A percentile compares a stretch with the other conserved stretches of the same genome.
Evolutionary conservation across 805 yeast species (phyloP).

Genomic region (Soucietia sequanensis): DNA sequence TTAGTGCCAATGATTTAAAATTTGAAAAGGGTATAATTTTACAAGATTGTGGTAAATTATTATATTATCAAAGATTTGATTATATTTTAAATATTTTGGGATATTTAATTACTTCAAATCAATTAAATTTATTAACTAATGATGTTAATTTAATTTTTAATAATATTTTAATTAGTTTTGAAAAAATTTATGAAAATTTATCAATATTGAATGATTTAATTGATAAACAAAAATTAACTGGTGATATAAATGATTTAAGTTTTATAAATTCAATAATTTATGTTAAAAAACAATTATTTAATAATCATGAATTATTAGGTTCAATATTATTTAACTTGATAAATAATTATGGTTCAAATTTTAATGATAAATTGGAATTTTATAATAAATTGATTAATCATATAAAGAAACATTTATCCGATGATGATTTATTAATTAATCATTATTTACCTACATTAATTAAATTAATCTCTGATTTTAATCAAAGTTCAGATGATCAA

Average conservation of each 20-base stretch:
- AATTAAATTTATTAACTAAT: conserved; percentile 21
- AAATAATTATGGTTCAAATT: conserved; percentile 31
- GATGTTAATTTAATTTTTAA: conserved; percentile 27
- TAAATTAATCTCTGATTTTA: conserved; percentile 39
- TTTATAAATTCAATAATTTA: conserved; percentile 44
- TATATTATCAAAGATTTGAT: conserved; percentile 67
- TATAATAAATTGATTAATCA: conserved; percentile 44
- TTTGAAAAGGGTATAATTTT: conserved; percentile 47
- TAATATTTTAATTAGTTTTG: conserved; percentile 54
- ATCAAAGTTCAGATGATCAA: conserved; percentile 31
- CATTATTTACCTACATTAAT: conserved; percentile 66
- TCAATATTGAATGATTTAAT: conserved; percentile 50
- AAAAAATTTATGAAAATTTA: conserved; percentile 55
- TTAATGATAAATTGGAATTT: conserved; percentile 27
- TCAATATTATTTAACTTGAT: conserved; percentile 58
- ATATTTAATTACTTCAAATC: conserved; percentile 20
- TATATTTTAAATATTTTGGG: conserved; percentile 68
- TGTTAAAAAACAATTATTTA: conserved; percentile 60
- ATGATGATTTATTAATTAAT: conserved; percentile 62
- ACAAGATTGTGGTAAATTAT: conserved; percentile 62
- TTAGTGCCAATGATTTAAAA: conserved; percentile 38
- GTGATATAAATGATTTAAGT: conserved; percentile 47
- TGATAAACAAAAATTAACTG: conserved; percentile 47
- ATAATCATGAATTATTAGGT: conserved; percentile 70
- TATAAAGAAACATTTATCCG: conserved; percentile 43